Evolutionary conservation across 208 protist genomes (phyloP).

Genomic region (Wallacemonas sp.): DNA sequence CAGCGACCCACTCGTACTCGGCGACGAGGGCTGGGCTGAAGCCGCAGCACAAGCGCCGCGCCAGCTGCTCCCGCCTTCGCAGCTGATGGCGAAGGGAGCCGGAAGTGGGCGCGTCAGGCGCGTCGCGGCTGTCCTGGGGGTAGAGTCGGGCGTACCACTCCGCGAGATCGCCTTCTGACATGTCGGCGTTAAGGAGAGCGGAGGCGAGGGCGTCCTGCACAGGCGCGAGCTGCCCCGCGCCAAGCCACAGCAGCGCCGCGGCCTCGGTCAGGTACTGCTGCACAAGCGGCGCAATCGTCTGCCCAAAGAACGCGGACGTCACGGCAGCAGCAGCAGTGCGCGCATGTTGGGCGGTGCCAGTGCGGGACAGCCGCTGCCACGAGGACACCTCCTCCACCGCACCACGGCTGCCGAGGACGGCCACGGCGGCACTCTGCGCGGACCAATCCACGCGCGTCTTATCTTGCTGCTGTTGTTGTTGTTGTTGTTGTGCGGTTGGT

Average conservation of each 20-base stretch:
- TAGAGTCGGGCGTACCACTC: conserved; percentile 1
- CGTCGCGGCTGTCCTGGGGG: background rate
- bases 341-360: background rate
- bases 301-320: background rate
- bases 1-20: conserved; percentile 8
- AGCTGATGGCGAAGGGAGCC: conserved; percentile 5
- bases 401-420: conserved; percentile 1
- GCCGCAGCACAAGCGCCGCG: conserved; percentile 13
- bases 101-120: background rate
- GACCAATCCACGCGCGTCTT: background rate
- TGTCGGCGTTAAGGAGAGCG: conserved; percentile 2
- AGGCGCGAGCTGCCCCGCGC: background rate
- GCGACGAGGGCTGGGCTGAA: conserved; percentile 9
- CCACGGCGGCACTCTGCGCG: background rate
- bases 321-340: background rate
- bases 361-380: conserved; percentile 3
- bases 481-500: too few species aligned
- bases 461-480: background rate
- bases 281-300: background rate
- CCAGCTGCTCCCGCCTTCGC: background rate
- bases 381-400: background rate
- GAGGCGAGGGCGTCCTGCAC: conserved; percentile 10
- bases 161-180: background rate
- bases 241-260: background rate
- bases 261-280: conserved; percentile 3